A percentile compares a stretch with the other conserved stretches of the same genome.
These are phyloP conservation scores for Penicillium sclerotiorum DNA, from an alignment of 2,329 filamentous ascomycete genomes.

Conservation along the genomic window DNA sequence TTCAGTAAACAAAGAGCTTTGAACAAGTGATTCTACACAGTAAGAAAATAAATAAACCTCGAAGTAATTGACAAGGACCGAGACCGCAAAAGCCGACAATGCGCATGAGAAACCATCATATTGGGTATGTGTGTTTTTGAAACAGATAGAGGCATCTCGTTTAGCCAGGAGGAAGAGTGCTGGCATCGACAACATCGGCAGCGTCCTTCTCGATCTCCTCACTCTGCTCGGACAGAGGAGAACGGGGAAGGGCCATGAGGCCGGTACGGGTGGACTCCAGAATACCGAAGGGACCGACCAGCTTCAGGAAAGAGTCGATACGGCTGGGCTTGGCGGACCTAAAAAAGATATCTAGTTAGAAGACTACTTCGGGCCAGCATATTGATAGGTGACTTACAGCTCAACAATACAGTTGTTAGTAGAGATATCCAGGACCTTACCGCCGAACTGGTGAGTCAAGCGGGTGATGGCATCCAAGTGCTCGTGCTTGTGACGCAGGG, in stretches of 20 bases:
- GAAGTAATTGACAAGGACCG: neutral
- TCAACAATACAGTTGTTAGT: conserved; percentile 99
- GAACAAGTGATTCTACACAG: conserved; percentile 17
- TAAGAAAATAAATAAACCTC: neutral
- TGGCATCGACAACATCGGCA: conserved; percentile 91
- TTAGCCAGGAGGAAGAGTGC: conserved; percentile 89
- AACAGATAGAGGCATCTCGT: conserved; percentile 12
- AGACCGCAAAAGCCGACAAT: conserved; percentile 10
- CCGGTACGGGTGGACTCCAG: conserved; percentile 94
- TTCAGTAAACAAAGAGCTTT: too few relatives aligned
- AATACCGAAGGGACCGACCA: conserved; percentile 92
- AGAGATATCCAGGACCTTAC: conserved; percentile 96
- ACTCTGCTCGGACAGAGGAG: conserved; percentile 74
- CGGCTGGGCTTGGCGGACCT: conserved; percentile 89
- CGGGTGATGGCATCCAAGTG: conserved; percentile 96
- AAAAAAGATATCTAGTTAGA: conserved; percentile 12
- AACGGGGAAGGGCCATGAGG: conserved; percentile 93
- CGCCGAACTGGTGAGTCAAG: conserved; percentile 94
- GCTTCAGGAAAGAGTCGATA: conserved; percentile 97
- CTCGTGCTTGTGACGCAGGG: conserved; percentile 94
- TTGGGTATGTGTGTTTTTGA: conserved; percentile 30
- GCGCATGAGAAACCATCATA: conserved; percentile 19
- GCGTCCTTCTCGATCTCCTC: conserved; percentile 83
- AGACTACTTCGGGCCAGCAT: neutral
- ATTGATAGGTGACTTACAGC: conserved; percentile 63